Evolutionary conservation across 768 basidiomycete genomes (phyloP).

Genomic region (Mycena olivaceomarginata): DNA sequence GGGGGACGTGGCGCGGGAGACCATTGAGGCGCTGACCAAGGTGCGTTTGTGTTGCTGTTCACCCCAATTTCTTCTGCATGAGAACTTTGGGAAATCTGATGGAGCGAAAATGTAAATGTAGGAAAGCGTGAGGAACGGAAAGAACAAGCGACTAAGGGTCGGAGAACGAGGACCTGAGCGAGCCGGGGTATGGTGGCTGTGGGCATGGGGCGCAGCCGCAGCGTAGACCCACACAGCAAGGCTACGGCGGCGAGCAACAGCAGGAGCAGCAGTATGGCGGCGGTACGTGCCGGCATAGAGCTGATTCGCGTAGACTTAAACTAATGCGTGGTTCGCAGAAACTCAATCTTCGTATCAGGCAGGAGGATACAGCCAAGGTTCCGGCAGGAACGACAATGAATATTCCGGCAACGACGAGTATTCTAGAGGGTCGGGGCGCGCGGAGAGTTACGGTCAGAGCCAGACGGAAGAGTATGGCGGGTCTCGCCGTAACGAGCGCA

Average conservation of each 20-base stretch:
- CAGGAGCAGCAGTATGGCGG: not conserved
- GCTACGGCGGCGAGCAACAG: conserved; percentile 34
- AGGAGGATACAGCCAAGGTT: not conserved
- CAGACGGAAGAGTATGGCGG: no score
- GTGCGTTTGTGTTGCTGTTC: conserved; percentile 50
- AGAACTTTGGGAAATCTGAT: no score
- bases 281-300: not conserved
- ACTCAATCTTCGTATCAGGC: conserved; percentile 23
- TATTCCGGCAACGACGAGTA: conserved; percentile 19
- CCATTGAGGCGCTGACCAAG: conserved; percentile 73
- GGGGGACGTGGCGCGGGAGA: conserved; percentile 63
- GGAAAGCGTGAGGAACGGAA: conserved; percentile 73
- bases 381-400: conserved; percentile 14
- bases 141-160: conserved; percentile 74
- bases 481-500: not conserved
- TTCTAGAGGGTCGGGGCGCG: not conserved
- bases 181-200: conserved; percentile 62
- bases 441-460: no score
- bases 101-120: conserved; percentile 41
- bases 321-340: not conserved
- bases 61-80: no score
- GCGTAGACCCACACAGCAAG: conserved; percentile 29
- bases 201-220: conserved; percentile 49
- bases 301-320: not conserved
- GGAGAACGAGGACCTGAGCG: conserved; percentile 61